Base-by-base conservation (phyloP, 805 yeast genomes). In the Myxozyma nipponensis region DNA sequence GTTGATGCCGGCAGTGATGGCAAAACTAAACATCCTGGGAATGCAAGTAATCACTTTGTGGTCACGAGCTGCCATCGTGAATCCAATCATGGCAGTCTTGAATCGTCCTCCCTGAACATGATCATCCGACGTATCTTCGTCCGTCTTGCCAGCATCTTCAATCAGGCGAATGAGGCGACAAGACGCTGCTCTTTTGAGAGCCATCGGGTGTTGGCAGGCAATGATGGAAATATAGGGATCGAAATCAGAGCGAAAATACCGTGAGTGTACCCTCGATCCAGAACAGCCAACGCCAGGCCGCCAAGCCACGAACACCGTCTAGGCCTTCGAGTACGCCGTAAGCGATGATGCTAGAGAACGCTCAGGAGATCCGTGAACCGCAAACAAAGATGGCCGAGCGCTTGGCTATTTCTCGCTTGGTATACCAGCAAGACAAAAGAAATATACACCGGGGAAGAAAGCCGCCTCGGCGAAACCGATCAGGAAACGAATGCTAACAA, bases 1-100 rank as follows among this genome's bases (percentile, higher is more conserved):
- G 18, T 82, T 77, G 42, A 78, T 81, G 63, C 83, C 82, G 56
- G 79, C 76, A 36, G 83, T 81, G 23, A 79, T 80, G 44, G 77
- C 83, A 26, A 75, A 65, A 64, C 72, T 73, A 38, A 58, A 57
- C 47, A 62, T 44, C 34, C 60, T 49, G 2, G 47, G 50, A 17
- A 49, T 37, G 10, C 49, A 46, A 15, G 47, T 44, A 46, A 57
- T 49, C 13, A 59, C 60, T 50, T 63, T 63, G 42, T 39, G 38
- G 46, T 63, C 66, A 13, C 37, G 44, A 21, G 56, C 37, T 3
- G 66, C 65, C 32, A 53, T 30, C 22, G 10, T 18, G 23, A 54
- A 32, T 2, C 57, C 57, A 3, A 26, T 38, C 22, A 53, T 22
- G 5, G 56, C 51, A 36, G 49, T 25, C 15, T 17, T 9, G 17